phyloP scores from a whole-genome alignment of 2,329 filamentous ascomycete genomes.

The Pseudogymnoascus sp. region DNA sequence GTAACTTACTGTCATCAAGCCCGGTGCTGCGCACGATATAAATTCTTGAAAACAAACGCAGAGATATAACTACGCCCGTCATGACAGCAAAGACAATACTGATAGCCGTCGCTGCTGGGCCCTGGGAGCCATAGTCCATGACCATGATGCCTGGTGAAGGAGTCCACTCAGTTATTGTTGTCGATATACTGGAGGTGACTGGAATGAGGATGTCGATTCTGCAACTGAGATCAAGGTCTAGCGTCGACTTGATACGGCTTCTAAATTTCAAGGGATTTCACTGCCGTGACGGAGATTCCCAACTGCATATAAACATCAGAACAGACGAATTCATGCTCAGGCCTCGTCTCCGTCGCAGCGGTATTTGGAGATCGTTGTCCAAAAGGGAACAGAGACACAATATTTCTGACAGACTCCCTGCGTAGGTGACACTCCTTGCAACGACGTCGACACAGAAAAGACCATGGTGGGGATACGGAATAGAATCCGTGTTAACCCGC shows the following conservation, averaged over 20 bases:
- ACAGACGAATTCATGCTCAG: neutral
- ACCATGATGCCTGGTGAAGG: neutral
- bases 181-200: neutral
- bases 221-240: neutral
- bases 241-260: neutral
- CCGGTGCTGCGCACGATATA: slow-evolving; percentile 7
- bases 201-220: neutral
- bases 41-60: slow-evolving; percentile 9
- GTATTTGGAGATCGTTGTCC: slow-evolving; percentile 4
- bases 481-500: neutral
- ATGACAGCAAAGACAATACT: slow-evolving; percentile 9
- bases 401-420: slow-evolving; percentile 1
- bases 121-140: slow-evolving; percentile 1
- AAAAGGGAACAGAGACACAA: slow-evolving; percentile 2
- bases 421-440: neutral
- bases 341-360: neutral
- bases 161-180: neutral
- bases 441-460: neutral
- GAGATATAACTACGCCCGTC: slow-evolving; percentile 3
- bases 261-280: neutral
- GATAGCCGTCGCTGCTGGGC: slow-evolving; percentile 1
- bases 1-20: slow-evolving; percentile 8
- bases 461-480: neutral
- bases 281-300: neutral
- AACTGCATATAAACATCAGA: slow-evolving; percentile 5